phyloP scores from a whole-genome alignment of 2,329 filamentous ascomycete genomes.

The Pseudogymnoascus sp. region DNA sequence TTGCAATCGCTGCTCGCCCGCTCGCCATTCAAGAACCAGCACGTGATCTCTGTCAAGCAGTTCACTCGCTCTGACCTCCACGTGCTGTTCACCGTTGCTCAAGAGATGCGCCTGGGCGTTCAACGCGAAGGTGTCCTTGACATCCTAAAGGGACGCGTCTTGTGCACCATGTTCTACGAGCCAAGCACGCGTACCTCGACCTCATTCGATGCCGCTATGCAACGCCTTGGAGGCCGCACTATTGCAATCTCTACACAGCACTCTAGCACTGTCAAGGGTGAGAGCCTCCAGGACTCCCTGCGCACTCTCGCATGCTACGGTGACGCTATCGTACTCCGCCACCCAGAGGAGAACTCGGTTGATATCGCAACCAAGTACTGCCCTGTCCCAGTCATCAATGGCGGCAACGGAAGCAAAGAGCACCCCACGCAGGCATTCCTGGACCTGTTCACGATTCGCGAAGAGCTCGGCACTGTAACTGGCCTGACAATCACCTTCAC shows the following conservation, averaged over 20 bases:
- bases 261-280: constrained; percentile 89
- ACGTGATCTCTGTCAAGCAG: constrained; percentile 86
- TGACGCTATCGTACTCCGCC: constrained; percentile 91
- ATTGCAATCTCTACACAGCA: constrained; percentile 72
- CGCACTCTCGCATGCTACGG: constrained; percentile 90
- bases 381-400: constrained; percentile 89
- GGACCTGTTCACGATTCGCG: constrained; percentile 95
- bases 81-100: constrained; percentile 87
- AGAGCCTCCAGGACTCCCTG: constrained; percentile 86
- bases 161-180: constrained; percentile 95
- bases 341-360: constrained; percentile 74
- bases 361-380: constrained; percentile 80
- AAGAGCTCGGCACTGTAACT: constrained; percentile 91
- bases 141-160: constrained; percentile 73
- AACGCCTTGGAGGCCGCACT: constrained; percentile 84
- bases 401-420: constrained; percentile 89
- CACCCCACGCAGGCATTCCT: constrained; percentile 97
- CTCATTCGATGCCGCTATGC: constrained; percentile 97
- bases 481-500: constrained; percentile 93
- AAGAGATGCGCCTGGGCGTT: constrained; percentile 94
- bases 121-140: constrained; percentile 86
- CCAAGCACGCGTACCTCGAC: constrained; percentile 91
- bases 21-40: constrained; percentile 80
- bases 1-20: constrained; percentile 65
- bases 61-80: constrained; percentile 84